Evolutionary conservation across 225 moss, liverwort and hornwort genomes (phyloP).

Genomic region (Neckera pumila): DNA sequence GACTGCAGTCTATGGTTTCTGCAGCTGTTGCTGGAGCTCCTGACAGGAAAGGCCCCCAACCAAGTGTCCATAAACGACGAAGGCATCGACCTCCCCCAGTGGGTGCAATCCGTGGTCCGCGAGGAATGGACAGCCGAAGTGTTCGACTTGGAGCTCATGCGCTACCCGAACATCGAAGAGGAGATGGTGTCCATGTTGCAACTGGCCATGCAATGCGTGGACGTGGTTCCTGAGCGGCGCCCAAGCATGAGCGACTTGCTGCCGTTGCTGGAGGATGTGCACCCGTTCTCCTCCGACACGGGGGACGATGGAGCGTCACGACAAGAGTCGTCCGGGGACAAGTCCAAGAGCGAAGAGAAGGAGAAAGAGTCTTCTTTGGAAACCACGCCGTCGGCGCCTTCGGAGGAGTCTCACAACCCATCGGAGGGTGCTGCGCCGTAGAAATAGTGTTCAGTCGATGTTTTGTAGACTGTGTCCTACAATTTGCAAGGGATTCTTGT

Average conservation of each 20-base stretch:
- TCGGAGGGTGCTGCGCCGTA: not conserved
- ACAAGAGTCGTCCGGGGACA: conserved; percentile 33
- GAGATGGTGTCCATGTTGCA: conserved; percentile 98
- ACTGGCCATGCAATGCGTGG: conserved; percentile 92
- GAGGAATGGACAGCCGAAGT: conserved; percentile 98
- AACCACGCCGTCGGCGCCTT: conserved; percentile 25
- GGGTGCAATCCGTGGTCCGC: conserved; percentile 95
- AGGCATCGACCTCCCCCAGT: conserved; percentile 77
- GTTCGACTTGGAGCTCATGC: conserved; percentile 88
- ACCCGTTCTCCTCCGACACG: conserved; percentile 70
- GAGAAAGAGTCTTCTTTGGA: conserved; percentile 31
- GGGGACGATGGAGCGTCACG: conserved; percentile 47
- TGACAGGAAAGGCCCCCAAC: conserved; percentile 92
- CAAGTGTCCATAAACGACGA: conserved; percentile 77
- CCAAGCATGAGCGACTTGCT: conserved; percentile 77
- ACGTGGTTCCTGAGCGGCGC: conserved; percentile 52
- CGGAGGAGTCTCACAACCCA: conserved; percentile 7
- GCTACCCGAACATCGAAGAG: conserved; percentile 85
- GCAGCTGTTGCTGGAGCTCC: conserved; percentile 67
- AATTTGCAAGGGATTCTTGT: not conserved
- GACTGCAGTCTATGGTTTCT: not conserved
- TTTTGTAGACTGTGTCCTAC: no score
- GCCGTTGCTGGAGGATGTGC: conserved; percentile 75
- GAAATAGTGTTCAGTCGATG: not conserved
- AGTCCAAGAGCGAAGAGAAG: conserved; percentile 33